These are phyloP conservation scores for Panaeolus papilionaceus DNA, from an alignment of 768 basidiomycete genomes.

Conservation along the genomic window DNA sequence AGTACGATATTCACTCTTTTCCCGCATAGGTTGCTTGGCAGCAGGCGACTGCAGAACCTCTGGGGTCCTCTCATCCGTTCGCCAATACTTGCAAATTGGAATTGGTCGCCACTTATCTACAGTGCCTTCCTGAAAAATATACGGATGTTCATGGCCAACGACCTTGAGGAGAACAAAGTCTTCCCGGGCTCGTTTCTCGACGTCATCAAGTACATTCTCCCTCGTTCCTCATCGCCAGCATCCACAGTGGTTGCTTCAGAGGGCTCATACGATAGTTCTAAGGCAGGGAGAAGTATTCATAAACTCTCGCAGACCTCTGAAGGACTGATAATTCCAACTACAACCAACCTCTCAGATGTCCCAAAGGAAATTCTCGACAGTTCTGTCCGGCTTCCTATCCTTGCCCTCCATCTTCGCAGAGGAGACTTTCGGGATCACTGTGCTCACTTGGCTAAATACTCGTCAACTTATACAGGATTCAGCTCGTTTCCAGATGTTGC, in stretches of 20 bases:
- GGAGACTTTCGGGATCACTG: constrained; percentile 64
- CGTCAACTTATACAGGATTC: constrained; percentile 53
- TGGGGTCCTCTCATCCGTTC: constrained; percentile 52
- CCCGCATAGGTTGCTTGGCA: constrained; percentile 55
- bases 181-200: constrained; percentile 24
- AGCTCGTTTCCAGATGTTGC: constrained; percentile 58
- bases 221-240: neutral
- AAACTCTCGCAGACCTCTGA: neutral
- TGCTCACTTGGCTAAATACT: constrained; percentile 44
- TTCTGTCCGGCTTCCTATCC: constrained; percentile 48
- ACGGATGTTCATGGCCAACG: constrained; percentile 39
- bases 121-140: constrained; percentile 53
- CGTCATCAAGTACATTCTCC: constrained; percentile 15
- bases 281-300: neutral
- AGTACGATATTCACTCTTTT: neutral
- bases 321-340: neutral
- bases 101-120: constrained; percentile 68
- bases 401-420: constrained; percentile 62
- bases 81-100: constrained; percentile 56
- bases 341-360: neutral
- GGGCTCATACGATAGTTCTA: neutral
- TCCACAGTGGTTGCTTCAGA: neutral
- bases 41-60: constrained; percentile 47
- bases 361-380: neutral
- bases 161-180: neutral